These are phyloP conservation scores for Halteria grandinella DNA, from an alignment of 73 alveolate genomes.

Conservation along the genomic window DNA sequence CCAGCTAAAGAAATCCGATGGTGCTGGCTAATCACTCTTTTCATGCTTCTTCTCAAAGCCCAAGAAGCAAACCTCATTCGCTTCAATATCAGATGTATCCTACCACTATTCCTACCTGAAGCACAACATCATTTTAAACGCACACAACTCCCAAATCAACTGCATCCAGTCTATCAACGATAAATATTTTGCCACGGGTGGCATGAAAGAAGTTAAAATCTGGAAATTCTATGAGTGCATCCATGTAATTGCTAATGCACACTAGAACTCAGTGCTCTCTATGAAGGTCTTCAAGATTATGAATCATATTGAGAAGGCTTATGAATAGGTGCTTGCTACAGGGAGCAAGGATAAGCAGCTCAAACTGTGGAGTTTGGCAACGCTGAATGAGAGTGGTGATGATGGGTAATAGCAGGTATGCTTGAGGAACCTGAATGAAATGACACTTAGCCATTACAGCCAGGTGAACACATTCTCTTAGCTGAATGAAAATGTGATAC, in stretches of 20 bases:
- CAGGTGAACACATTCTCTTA: slow-evolving; percentile 11
- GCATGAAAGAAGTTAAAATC: slow-evolving; percentile 33
- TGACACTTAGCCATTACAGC: slow-evolving; percentile 13
- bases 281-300: slow-evolving; percentile 3
- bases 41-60: neutral
- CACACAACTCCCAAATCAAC: slow-evolving; percentile 33
- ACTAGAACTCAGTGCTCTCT: slow-evolving; percentile 1
- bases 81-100: neutral
- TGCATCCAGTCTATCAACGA: neutral
- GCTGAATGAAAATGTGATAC: slow-evolving; percentile 6
- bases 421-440: neutral
- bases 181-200: slow-evolving; percentile 33
- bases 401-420: neutral
- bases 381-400: too few relatives aligned
- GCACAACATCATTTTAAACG: slow-evolving; percentile 31
- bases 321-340: slow-evolving; percentile 5
- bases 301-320: neutral
- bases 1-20: neutral
- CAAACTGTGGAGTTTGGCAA: slow-evolving; percentile 24
- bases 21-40: neutral
- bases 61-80: neutral
- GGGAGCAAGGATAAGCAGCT: slow-evolving; percentile 40
- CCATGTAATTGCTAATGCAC: slow-evolving; percentile 27
- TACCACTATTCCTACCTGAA: neutral
- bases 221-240: slow-evolving; percentile 48